Evolutionary conservation across 495 filamentous ascomycete species (phyloP).

Genomic region (Neurospora sp.): DNA sequence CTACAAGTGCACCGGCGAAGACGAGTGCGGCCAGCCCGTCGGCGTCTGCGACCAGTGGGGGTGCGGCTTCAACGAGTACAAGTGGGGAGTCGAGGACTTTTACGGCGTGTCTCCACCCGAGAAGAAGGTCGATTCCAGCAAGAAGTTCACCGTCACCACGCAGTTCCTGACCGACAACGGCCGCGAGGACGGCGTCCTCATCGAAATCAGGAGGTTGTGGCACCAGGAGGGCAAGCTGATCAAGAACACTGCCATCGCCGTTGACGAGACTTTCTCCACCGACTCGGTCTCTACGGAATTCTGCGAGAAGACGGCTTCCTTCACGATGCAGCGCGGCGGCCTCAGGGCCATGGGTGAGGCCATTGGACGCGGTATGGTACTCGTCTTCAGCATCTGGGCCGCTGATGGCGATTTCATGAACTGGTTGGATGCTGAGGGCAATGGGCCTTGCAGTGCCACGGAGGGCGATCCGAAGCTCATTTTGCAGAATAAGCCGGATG

Average conservation of each 20-base stretch:
- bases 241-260: conserved; percentile 8
- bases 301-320: conserved; percentile 7
- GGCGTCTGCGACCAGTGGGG: conserved; percentile 45
- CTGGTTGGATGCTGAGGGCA: conserved; percentile 48
- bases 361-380: conserved; percentile 49
- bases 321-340: conserved; percentile 35
- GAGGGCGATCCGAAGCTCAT: conserved; percentile 42
- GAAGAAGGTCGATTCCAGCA: conserved; percentile 45
- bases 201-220: conserved; percentile 53
- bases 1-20: conserved; percentile 32
- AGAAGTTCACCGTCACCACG: conserved; percentile 57
- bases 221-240: conserved; percentile 52
- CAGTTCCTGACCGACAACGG: conserved; percentile 52
- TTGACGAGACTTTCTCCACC: not conserved
- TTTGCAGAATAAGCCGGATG: conserved; percentile 31
- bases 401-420: conserved; percentile 49
- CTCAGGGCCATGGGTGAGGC: conserved; percentile 46
- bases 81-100: conserved; percentile 43
- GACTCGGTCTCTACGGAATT: conserved; percentile 1
- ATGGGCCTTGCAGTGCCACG: conserved; percentile 50
- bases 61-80: conserved; percentile 39
- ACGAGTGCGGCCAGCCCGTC: conserved; percentile 32
- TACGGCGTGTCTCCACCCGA: conserved; percentile 30
- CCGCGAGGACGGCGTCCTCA: conserved; percentile 32
- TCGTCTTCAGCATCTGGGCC: conserved; percentile 55